A percentile compares a stretch with the other conserved stretches of the same genome.
Conservation (phyloP, 768 basidiomycete species). For the Podaxis carcinomalis region DNA sequence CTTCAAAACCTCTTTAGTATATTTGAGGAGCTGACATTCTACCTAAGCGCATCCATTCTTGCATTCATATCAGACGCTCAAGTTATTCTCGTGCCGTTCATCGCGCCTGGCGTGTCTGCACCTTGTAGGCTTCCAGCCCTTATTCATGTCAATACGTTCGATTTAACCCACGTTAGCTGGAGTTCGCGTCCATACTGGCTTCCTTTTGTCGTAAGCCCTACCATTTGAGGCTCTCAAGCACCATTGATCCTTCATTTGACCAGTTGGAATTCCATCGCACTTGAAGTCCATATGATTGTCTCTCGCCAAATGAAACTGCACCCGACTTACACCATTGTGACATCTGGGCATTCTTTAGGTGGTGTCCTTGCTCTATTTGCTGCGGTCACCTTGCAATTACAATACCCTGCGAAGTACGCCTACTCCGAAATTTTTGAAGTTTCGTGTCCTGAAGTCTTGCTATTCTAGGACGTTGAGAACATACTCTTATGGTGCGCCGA, state of each 20-base stretch:
- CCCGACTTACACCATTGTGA: slow-evolving; percentile 36
- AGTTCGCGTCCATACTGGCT: slow-evolving; percentile 43
- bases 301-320: slow-evolving; percentile 29
- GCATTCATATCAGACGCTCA: slow-evolving; percentile 40
- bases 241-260: not conserved
- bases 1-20: not conserved
- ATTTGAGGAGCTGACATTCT: not conserved
- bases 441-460: not conserved
- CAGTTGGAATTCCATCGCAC: slow-evolving; percentile 48
- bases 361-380: slow-evolving; percentile 47
- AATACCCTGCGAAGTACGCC: slow-evolving; percentile 33
- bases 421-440: not conserved
- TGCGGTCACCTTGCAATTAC: slow-evolving; percentile 38
- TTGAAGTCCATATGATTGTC: slow-evolving; percentile 34
- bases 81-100: slow-evolving; percentile 37
- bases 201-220: slow-evolving; percentile 39
- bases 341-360: slow-evolving; percentile 52
- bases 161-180: slow-evolving; percentile 24
- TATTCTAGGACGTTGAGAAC: slow-evolving; percentile 28
- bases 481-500: slow-evolving; percentile 50
- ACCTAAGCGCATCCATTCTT: slow-evolving; percentile 32
- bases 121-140: slow-evolving; percentile 25
- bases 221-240: not conserved
- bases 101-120: slow-evolving; percentile 38
- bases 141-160: not conserved